Percentiles rank a stretch among this genome's conserved stretches.
phyloP scores from a whole-genome alignment of 768 basidiomycete species.

The Phanerodontia chrysosporium region DNA sequence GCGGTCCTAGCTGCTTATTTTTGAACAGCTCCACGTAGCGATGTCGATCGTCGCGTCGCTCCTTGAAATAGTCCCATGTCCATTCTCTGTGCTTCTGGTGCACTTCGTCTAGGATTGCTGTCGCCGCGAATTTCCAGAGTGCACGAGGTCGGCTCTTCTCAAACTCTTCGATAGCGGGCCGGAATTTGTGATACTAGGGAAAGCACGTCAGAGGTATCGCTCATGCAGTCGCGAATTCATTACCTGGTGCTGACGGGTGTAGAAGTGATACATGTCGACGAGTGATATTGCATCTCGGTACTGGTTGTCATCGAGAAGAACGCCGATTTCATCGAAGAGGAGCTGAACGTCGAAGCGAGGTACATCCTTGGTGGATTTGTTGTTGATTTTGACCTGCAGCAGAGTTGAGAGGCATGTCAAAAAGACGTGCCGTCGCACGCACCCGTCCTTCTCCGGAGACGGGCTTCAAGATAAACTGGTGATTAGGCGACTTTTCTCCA shows the following conservation, averaged over 20 bases:
- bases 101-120: conserved; percentile 77
- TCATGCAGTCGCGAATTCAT: conserved; percentile 10
- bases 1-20: conserved; percentile 54
- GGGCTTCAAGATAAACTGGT: conserved; percentile 94
- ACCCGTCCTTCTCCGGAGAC: conserved; percentile 94
- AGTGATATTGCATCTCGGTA: conserved; percentile 92
- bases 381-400: conserved; percentile 73
- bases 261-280: conserved; percentile 95
- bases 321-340: conserved; percentile 88
- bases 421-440: conserved; percentile 22
- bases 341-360: conserved; percentile 87
- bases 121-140: conserved; percentile 72
- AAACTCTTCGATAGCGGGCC: conserved; percentile 62
- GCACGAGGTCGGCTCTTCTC: conserved; percentile 57
- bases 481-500: conserved; percentile 44
- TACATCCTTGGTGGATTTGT: conserved; percentile 63
- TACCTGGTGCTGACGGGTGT: conserved; percentile 79
- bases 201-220: conserved; percentile 11
- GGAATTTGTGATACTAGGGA: conserved; percentile 75
- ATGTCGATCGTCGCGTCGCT: conserved; percentile 84
- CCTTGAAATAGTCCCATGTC: conserved; percentile 89
- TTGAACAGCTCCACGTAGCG: conserved; percentile 83
- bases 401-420: background rate
- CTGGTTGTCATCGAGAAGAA: conserved; percentile 88
- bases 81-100: conserved; percentile 80